A percentile compares a stretch with the other conserved stretches of the same genome.
phyloP scores from a whole-genome alignment of 441 rosid species.

The Sinapis alba region DNA sequence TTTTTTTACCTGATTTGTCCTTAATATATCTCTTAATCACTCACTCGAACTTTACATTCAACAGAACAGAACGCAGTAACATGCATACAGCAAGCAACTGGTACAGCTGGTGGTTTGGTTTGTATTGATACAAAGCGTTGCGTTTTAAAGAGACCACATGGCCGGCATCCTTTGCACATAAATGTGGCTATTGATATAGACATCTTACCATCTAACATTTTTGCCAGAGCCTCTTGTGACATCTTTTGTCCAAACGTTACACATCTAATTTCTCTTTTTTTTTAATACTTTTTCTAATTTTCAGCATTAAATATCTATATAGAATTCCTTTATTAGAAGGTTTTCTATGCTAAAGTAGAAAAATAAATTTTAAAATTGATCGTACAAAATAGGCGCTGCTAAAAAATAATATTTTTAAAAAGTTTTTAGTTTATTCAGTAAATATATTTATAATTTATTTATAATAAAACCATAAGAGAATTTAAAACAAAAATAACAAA shows the following conservation, averaged over 20 bases:
- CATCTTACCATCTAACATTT: conserved; percentile 40
- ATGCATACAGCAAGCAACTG: conserved; percentile 23
- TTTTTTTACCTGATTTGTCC: background rate
- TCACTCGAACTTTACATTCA: background rate
- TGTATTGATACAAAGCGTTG: conserved; percentile 37
- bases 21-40: background rate
- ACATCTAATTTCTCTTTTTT: conserved; percentile 21
- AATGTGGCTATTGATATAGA: conserved; percentile 37
- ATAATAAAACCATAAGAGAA: too few relatives aligned
- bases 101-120: conserved; percentile 37
- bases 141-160: conserved; percentile 43
- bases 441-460: too few relatives aligned
- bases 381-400: too few relatives aligned
- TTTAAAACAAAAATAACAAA: too few relatives aligned
- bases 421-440: too few relatives aligned
- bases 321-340: background rate
- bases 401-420: too few relatives aligned
- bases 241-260: conserved; percentile 33
- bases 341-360: too few relatives aligned
- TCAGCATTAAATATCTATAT: background rate
- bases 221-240: conserved; percentile 35
- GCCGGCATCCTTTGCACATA: conserved; percentile 39
- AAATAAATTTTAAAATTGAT: too few relatives aligned
- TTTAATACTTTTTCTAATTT: background rate
- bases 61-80: conserved; percentile 3